Percentiles rank a stretch among this genome's conserved stretches.
phyloP scores from a whole-genome alignment of 1,139 yeast species.

The Groenewaldozyma sp. region DNA sequence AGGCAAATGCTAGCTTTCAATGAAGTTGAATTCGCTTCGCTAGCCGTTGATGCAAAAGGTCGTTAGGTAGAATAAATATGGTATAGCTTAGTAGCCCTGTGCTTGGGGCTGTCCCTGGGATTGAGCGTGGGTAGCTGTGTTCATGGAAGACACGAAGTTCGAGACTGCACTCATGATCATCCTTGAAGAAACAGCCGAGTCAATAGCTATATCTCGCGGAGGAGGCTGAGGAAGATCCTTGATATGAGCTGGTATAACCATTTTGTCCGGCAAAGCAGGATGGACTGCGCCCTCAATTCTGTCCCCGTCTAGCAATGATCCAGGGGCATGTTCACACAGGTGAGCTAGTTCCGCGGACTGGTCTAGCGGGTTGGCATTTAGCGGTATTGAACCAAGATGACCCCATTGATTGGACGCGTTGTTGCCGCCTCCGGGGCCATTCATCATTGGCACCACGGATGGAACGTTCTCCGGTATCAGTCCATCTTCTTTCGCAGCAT shows the following conservation, averaged over 20 bases:
- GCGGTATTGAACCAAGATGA: conserved; percentile 4
- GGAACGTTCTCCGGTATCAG: conserved; percentile 18
- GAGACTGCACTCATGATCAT: not conserved
- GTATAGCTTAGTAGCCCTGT: too few relatives aligned
- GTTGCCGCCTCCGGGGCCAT: too few relatives aligned
- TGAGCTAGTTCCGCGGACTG: conserved; percentile 15
- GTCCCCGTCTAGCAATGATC: conserved; percentile 10
- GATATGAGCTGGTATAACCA: conserved; percentile 19
- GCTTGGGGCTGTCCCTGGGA: too few relatives aligned
- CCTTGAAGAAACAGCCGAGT: not conserved
- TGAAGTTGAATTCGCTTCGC: too few relatives aligned
- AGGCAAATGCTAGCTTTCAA: too few relatives aligned
- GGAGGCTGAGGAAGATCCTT: conserved; percentile 21
- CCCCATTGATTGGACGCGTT: conserved; percentile 9
- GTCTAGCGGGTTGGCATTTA: conserved; percentile 12
- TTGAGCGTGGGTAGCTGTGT: not conserved
- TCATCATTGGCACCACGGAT: too few relatives aligned
- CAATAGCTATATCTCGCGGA: conserved; percentile 5
- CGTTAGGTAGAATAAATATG: too few relatives aligned
- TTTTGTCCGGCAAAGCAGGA: conserved; percentile 5
- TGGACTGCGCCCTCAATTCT: not conserved
- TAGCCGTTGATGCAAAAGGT: too few relatives aligned
- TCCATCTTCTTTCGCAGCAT: conserved; percentile 22
- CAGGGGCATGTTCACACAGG: conserved; percentile 17
- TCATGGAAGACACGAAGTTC: not conserved